Evolutionary conservation across 768 basidiomycete species (phyloP).

Genomic region (Boletus insuetus): DNA sequence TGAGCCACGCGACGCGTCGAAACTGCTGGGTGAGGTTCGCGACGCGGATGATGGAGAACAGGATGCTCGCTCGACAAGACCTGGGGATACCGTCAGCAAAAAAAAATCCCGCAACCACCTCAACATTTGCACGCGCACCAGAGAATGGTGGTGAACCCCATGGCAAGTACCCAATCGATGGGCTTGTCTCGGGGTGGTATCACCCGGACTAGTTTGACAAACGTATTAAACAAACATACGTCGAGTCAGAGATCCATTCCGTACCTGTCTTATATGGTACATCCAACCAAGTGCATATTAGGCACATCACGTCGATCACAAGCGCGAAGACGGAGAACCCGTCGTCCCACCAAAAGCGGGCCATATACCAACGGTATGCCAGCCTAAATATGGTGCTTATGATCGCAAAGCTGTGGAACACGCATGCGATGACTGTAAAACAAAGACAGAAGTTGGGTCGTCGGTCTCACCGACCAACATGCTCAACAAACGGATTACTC

Average conservation of each 20-base stretch:
- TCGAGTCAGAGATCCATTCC: not conserved
- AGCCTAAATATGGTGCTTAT: constrained; percentile 24
- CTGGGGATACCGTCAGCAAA: constrained; percentile 10
- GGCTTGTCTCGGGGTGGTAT: not conserved
- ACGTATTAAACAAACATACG: not conserved
- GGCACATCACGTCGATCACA: constrained; percentile 11
- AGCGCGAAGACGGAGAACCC: constrained; percentile 22
- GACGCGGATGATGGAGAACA: constrained; percentile 24
- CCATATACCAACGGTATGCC: constrained; percentile 15
- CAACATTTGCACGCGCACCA: constrained; percentile 13
- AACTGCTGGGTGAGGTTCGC: constrained; percentile 7
- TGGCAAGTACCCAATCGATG: constrained; percentile 9
- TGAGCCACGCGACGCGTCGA: not conserved
- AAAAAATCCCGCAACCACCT: not conserved
- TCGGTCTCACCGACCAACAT: too few species aligned
- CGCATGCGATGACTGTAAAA: constrained; percentile 13
- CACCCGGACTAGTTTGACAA: not conserved
- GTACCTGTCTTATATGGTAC: not conserved
- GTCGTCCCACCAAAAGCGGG: constrained; percentile 32
- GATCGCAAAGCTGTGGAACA: constrained; percentile 23
- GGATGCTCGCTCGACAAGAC: constrained; percentile 25
- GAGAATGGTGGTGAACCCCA: constrained; percentile 17
- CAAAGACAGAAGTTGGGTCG: too few species aligned
- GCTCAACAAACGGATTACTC: too few species aligned
- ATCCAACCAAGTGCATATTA: constrained; percentile 10